Evolutionary conservation across 768 basidiomycete genomes (phyloP).

Genomic region (Crepidotus variabilis): DNA sequence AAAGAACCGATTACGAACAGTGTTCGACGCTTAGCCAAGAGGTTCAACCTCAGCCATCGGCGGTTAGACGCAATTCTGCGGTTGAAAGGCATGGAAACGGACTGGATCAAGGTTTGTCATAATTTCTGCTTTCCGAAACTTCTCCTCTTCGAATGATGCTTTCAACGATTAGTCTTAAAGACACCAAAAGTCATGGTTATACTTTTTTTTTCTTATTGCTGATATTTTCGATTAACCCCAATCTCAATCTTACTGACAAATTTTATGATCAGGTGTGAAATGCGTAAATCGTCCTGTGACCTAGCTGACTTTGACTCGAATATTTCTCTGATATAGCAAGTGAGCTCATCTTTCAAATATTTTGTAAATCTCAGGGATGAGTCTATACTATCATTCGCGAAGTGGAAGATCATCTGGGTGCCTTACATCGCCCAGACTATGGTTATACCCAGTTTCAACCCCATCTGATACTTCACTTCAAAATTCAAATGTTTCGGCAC

Average conservation of each 20-base stretch:
- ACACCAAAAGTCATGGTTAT: constrained; percentile 65
- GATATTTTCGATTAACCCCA: constrained; percentile 13
- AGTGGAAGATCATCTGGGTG: constrained; percentile 54
- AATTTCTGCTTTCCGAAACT: constrained; percentile 12
- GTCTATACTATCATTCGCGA: constrained; percentile 65
- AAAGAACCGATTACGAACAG: constrained; percentile 50
- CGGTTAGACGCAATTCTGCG: constrained; percentile 82
- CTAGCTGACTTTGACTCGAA: neutral
- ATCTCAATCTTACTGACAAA: constrained; percentile 8
- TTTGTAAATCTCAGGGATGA: constrained; percentile 42
- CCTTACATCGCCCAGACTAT: constrained; percentile 58
- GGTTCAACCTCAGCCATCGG: constrained; percentile 65
- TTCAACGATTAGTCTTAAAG: constrained; percentile 96
- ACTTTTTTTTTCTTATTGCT: constrained; percentile 27
- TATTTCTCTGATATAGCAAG: constrained; percentile 27
- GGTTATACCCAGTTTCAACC: constrained; percentile 67
- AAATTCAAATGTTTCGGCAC: neutral
- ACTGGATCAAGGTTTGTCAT: constrained; percentile 61
- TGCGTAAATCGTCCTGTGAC: neutral
- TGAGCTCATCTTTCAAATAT: constrained; percentile 22
- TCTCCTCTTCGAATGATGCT: constrained; percentile 17
- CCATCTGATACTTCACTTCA: constrained; percentile 49
- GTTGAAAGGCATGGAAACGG: constrained; percentile 72
- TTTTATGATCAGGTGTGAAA: neutral
- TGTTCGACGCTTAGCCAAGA: constrained; percentile 57